Base-by-base conservation (phyloP, 805 yeast genomes). In the Torulaspora franciscae region DNA sequence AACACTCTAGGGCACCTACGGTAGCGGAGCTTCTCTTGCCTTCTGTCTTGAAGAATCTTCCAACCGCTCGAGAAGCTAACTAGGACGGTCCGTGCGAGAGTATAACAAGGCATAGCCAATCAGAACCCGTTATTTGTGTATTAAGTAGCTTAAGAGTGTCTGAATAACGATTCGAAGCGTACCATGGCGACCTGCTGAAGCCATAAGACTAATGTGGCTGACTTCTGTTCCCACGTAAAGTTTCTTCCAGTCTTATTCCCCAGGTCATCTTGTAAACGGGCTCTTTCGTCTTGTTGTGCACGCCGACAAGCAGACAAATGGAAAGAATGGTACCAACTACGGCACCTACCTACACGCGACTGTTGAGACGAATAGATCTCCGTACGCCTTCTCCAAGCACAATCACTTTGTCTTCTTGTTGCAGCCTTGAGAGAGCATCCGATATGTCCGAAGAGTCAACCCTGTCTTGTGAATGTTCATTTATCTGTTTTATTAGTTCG, bases 321-420 rank as follows among this genome's bases (percentile, higher is more conserved):
- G 9, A 23, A 3, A 10, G 22, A 17, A 17, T 32, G 5, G 7
- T 13, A 8, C 8, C 19, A 15, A 14, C 8, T 19, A 13, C 13
- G 11, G 9, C 37, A 7, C 13, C 7, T 4, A n/a, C 6, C 26
- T 46, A 60, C 19, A 63, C 61, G 40, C 66, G 61, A 27, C 55
- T 52, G 33, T 62, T 64, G 39, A 66, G 54, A 43, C 73, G 60
- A 30, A 86, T 74, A 17, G 79, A 75, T 62, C 90, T 75, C 57
- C 85, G 73, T 47, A 76, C 77, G 42, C 86, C 83, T 47, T 83
- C 88, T 13, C 95, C 95, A 29, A 77, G 69, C 33, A 85, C 80
- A 7, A 75, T 72, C 23, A 88, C 65, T 58, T 77, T 77, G 45
- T 83, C 85, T 58, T 87, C 95, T 45, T 78, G 81, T 47, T 76